Conservation (phyloP, 495 filamentous ascomycete genomes). For the Mytilinidion resinicola region DNA sequence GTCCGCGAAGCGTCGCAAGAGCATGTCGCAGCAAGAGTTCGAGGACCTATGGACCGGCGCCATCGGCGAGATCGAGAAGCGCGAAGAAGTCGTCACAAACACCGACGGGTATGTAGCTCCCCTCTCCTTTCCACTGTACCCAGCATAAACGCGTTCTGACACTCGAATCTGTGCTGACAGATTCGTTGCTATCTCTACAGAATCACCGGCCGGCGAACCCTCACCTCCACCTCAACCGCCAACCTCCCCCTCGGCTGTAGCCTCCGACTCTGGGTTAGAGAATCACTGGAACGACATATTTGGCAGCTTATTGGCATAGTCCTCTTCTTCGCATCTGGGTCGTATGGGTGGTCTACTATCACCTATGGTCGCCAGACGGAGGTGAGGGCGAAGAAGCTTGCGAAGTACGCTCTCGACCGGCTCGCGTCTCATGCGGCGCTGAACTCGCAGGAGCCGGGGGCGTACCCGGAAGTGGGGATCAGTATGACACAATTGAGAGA, state of each 20-base stretch:
- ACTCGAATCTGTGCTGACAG: conserved; percentile 29
- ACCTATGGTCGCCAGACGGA: conserved; percentile 53
- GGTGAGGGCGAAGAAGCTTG: conserved; percentile 68
- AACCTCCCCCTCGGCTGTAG: conserved; percentile 81
- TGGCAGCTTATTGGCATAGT: conserved; percentile 74
- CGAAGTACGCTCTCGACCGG: conserved; percentile 72
- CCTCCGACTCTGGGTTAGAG: conserved; percentile 79
- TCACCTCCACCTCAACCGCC: conserved; percentile 76
- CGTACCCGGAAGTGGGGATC: conserved; percentile 64
- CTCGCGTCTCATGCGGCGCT: conserved; percentile 75
- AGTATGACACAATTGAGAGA: conserved; percentile 84
- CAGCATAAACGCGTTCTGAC: conserved; percentile 16
- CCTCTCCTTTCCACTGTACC: neutral
- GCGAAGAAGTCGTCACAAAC: conserved; percentile 72
- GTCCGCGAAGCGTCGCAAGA: conserved; percentile 62
- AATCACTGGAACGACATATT: conserved; percentile 93
- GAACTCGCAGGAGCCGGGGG: conserved; percentile 53
- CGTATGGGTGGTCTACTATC: conserved; percentile 55
- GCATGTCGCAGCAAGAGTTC: conserved; percentile 80
- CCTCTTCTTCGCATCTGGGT: conserved; percentile 41
- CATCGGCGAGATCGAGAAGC: conserved; percentile 71
- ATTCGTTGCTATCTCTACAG: conserved; percentile 55
- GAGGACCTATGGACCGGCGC: conserved; percentile 86
- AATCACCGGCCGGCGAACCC: conserved; percentile 48
- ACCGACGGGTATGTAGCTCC: conserved; percentile 65